phyloP scores from a whole-genome alignment of 202 grass and related monocot species.

The Panicum virgatum region DNA sequence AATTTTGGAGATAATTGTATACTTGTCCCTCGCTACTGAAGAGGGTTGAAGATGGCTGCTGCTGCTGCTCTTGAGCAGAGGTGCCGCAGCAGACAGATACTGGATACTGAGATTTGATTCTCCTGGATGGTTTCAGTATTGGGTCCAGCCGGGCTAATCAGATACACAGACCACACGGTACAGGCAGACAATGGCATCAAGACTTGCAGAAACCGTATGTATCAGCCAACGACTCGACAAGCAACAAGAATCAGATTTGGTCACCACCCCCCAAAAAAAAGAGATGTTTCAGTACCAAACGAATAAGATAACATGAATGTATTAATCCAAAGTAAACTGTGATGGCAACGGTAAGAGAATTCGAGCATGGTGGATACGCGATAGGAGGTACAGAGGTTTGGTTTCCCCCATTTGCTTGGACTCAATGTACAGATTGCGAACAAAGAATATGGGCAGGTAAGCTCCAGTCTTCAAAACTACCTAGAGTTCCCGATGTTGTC shows the following conservation, averaged over 20 bases:
- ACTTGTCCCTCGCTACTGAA: neutral
- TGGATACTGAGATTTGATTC: neutral
- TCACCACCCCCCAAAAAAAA: no score
- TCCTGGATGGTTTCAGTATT: neutral
- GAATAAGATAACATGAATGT: neutral
- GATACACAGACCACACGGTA: neutral
- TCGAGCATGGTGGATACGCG: neutral
- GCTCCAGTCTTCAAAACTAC: conserved; percentile 8
- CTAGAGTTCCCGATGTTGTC: neutral
- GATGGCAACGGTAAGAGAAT: neutral
- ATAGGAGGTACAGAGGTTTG: neutral
- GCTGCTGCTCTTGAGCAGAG: neutral
- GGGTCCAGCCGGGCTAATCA: neutral
- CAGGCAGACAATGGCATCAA: neutral
- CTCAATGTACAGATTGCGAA: conserved; percentile 1
- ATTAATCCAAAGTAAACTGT: neutral
- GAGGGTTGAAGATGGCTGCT: neutral
- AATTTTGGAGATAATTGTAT: neutral
- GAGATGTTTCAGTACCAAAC: neutral
- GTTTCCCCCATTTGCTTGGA: neutral
- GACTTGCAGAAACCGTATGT: neutral
- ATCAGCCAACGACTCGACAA: neutral
- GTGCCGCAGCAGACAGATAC: neutral
- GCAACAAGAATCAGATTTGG: neutral
- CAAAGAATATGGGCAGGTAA: neutral